These are phyloP conservation scores for Euphorbia celastroides DNA, from an alignment of 441 rosid species.

Conservation along the genomic window DNA sequence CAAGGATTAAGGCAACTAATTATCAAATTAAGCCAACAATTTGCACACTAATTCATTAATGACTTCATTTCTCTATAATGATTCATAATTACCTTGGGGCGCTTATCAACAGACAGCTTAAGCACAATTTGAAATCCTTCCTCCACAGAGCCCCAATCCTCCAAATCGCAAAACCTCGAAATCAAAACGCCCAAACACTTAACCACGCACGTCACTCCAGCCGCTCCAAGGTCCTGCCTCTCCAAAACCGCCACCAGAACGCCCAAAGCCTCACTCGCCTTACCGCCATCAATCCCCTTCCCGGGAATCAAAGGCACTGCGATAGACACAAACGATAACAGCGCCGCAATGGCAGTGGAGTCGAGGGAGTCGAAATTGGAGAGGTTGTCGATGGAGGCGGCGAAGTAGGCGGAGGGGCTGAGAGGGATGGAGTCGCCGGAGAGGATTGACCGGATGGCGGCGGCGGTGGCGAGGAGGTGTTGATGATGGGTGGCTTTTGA, in stretches of 20 bases:
- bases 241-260: slow-evolving; percentile 44
- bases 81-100: slow-evolving; percentile 60
- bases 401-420: slow-evolving; percentile 58
- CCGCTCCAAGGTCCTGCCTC: slow-evolving; percentile 49
- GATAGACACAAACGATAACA: slow-evolving; percentile 60
- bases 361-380: slow-evolving; percentile 37
- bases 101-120: slow-evolving; percentile 63
- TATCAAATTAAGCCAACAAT: not conserved
- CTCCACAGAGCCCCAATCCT: slow-evolving; percentile 58
- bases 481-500: slow-evolving; percentile 84
- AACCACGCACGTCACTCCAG: slow-evolving; percentile 65
- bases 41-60: not conserved
- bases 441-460: slow-evolving; percentile 82
- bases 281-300: slow-evolving; percentile 36
- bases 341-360: slow-evolving; percentile 59
- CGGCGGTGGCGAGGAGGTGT: slow-evolving; percentile 86
- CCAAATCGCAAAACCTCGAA: slow-evolving; percentile 52
- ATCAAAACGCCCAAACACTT: slow-evolving; percentile 73
- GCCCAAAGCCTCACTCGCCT: slow-evolving; percentile 63
- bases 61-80: not conserved
- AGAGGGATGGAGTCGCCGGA: slow-evolving; percentile 54
- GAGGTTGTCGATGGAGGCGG: slow-evolving; percentile 61
- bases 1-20: slow-evolving; percentile 10
- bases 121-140: slow-evolving; percentile 56
- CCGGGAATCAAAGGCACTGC: slow-evolving; percentile 48